These are phyloP conservation scores for Candida tunisiensis DNA, from an alignment of 1,139 yeast species.

Conservation along the genomic window DNA sequence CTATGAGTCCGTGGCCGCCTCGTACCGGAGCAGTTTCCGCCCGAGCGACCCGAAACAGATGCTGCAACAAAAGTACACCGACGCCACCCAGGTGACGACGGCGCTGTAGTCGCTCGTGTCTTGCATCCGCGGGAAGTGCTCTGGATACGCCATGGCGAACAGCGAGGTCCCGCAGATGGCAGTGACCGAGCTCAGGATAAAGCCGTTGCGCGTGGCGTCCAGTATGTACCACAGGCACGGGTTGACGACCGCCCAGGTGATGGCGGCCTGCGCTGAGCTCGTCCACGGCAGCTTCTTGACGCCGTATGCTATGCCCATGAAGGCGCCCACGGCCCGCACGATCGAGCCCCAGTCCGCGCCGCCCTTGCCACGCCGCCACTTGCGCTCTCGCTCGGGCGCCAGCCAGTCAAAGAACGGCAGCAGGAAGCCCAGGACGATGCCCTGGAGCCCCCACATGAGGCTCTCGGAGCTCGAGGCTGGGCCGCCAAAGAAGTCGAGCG, in stretches of 20 bases:
- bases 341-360: constrained; percentile 25
- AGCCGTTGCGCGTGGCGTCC: constrained; percentile 60
- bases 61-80: constrained; percentile 53
- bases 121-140: constrained; percentile 10
- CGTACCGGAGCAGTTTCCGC: constrained; percentile 23
- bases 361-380: constrained; percentile 8
- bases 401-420: constrained; percentile 44
- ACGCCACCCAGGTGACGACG: constrained; percentile 31
- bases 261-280: constrained; percentile 57
- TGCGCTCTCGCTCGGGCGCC: constrained; percentile 19
- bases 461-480: constrained; percentile 14
- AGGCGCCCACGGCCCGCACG: constrained; percentile 52
- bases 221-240: constrained; percentile 68
- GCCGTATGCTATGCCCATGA: constrained; percentile 73
- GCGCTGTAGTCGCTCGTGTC: constrained; percentile 12
- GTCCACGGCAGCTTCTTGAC: constrained; percentile 70
- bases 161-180: constrained; percentile 15
- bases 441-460: constrained; percentile 32
- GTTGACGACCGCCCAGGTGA: constrained; percentile 59
- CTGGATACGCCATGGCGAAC: constrained; percentile 15
- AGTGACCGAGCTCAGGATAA: constrained; percentile 19
- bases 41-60: constrained; percentile 61
- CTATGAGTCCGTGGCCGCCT: background rate
- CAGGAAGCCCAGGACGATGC: constrained; percentile 43
- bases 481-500: constrained; percentile 12